A percentile compares a stretch with the other conserved stretches of the same genome.
Conservation (phyloP, 371 early-diverging fungal genomes). For the Zopfochytrium polystomum region DNA sequence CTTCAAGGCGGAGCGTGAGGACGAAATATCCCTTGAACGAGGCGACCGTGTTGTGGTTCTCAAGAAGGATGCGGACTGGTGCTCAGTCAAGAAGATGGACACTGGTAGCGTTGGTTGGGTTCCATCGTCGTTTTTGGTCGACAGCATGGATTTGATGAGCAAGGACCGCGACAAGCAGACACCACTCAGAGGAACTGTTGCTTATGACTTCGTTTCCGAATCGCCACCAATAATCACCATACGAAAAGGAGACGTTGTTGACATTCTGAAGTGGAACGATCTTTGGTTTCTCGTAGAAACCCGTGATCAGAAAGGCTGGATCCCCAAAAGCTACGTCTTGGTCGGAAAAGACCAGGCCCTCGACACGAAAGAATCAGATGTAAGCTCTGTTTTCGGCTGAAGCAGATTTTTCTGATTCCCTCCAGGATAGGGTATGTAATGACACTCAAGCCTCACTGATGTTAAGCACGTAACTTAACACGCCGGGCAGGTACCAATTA, state of each 20-base stretch:
- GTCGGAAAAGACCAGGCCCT: too few species aligned
- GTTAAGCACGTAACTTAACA: too few species aligned
- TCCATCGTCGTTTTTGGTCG: background rate
- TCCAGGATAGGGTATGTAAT: too few species aligned
- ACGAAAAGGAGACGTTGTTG: conserved; percentile 2
- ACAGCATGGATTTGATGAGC: background rate
- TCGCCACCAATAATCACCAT: background rate
- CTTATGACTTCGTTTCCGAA: background rate
- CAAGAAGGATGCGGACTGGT: background rate
- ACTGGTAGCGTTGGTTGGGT: background rate
- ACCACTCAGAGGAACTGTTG: background rate
- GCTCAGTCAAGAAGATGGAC: background rate
- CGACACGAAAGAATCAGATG: too few species aligned
- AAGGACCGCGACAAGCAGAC: background rate
- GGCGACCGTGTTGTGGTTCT: background rate
- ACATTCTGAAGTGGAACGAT: background rate
- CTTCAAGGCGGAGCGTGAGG: background rate
- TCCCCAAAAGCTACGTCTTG: background rate
- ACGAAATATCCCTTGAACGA: background rate
- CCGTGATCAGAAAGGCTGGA: conserved; percentile 2
- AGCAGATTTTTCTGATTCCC: too few species aligned
- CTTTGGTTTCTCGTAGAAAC: background rate
- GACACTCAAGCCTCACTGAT: too few species aligned
- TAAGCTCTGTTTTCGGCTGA: too few species aligned
- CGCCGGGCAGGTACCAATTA: too few species aligned